Evolutionary conservation across 164 flowering plant species (phyloP).

Genomic region (Aristolochia californica): DNA sequence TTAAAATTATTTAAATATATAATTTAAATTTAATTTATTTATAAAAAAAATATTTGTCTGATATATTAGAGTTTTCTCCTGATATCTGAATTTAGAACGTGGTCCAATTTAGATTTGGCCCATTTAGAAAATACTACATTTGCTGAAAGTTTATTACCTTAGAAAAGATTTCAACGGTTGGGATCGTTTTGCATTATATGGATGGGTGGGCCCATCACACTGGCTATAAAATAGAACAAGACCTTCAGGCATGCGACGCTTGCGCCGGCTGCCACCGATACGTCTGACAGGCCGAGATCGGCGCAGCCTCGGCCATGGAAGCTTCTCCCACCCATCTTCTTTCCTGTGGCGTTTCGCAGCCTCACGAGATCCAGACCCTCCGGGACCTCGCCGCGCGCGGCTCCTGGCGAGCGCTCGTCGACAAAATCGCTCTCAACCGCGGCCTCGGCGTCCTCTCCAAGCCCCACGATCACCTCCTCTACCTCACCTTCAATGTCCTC

Average conservation of each 20-base stretch:
- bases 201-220: too few species aligned
- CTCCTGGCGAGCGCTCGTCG: slow-evolving; percentile 73
- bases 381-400: slow-evolving; percentile 80
- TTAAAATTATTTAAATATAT: too few species aligned
- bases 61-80: too few species aligned
- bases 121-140: too few species aligned
- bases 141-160: too few species aligned
- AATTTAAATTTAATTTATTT: too few species aligned
- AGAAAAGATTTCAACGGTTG: too few species aligned
- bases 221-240: too few species aligned
- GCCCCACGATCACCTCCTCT: slow-evolving; percentile 73
- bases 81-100: too few species aligned
- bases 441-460: slow-evolving; percentile 38
- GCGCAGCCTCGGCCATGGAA: neutral
- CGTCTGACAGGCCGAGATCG: neutral
- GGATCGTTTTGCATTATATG: too few species aligned
- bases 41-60: too few species aligned
- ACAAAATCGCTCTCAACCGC: slow-evolving; percentile 49
- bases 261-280: neutral
- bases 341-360: slow-evolving; percentile 1
- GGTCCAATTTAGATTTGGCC: too few species aligned
- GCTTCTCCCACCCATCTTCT: neutral
- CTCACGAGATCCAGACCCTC: slow-evolving; percentile 46
- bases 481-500: slow-evolving; percentile 54
- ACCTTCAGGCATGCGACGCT: neutral